A percentile compares a stretch with the other conserved stretches of the same genome.
These are phyloP conservation scores for Solanum chaucha DNA, from an alignment of 257 asterid species.

Conservation along the genomic window DNA sequence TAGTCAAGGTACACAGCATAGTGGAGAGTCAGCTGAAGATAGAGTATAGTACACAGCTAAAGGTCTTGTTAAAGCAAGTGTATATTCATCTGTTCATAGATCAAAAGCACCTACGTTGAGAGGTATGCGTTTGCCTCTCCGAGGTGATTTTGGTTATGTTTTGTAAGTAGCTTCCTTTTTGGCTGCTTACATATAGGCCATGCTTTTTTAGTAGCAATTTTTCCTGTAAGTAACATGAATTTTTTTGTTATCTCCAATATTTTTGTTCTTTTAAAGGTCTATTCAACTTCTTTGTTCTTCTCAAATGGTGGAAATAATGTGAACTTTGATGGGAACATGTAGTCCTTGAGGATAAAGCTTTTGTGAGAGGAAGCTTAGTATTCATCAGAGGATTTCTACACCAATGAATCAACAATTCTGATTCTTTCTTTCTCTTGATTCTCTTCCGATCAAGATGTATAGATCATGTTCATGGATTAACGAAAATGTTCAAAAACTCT, in stretches of 20 bases:
- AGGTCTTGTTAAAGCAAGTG: neutral
- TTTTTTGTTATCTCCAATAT: slow-evolving; percentile 4
- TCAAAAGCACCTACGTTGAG: slow-evolving; percentile 5
- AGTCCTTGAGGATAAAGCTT: slow-evolving; percentile 8
- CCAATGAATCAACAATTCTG: neutral
- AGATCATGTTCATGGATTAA: neutral
- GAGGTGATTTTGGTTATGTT: slow-evolving; percentile 7
- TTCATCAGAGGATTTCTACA: neutral
- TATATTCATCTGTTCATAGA: neutral
- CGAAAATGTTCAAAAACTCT: neutral
- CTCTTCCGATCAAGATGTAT: neutral
- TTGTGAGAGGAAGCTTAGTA: neutral
- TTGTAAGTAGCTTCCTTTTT: slow-evolving; percentile 16
- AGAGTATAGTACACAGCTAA: neutral
- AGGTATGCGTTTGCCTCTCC: slow-evolving; percentile 13
- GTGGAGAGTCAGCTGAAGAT: slow-evolving; percentile 20
- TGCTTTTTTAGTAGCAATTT: slow-evolving; percentile 20
- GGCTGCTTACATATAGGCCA: slow-evolving; percentile 4
- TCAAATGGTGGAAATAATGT: neutral
- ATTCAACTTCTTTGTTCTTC: neutral
- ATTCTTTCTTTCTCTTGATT: neutral
- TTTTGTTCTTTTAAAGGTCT: neutral
- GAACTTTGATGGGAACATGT: neutral
- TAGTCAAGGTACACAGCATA: slow-evolving; percentile 32
- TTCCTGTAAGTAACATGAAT: slow-evolving; percentile 32